Base-by-base conservation (phyloP, 2,329 filamentous ascomycete species). In the Chalaropsis thielavioides region DNA sequence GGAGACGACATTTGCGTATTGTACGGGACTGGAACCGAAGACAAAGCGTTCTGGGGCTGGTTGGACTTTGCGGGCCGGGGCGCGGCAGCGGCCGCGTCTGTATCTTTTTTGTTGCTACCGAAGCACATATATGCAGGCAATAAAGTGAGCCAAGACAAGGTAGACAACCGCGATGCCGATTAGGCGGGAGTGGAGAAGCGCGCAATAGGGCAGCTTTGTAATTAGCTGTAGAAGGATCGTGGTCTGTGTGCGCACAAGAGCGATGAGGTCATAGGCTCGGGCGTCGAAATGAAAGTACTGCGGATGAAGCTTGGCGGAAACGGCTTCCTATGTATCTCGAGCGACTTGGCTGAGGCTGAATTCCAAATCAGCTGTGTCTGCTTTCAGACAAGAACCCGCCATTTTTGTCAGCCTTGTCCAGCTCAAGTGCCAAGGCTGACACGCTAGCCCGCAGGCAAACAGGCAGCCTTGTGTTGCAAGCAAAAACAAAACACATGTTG, bases 111-210 rank as follows among this genome's bases (percentile, higher is more conserved):
- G 61, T 77, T 79, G 68, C 73, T 73, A 56, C 79, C 77, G 69
- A 81, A 81, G 71, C 80, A 82, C 80, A 82, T 81, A 13, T 22
- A 49, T 19, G 27, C 15, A 17, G 15, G 10, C 8, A 10, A 38
- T 38, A 31, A 15, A 17, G 17, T 41, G 17, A 2, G 40, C 4
- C 22, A 27, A 40, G 19, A n/a, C 35, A 44, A 40, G n/a, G 3
- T 1, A 1, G 2, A 24, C 35, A 60, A 44, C 15, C 5, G 43
- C 43, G 8, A 46, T 46, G 43, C 15, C 15, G 43, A 19, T n/a
- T 6, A 3, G 43, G 19, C 15, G n/a, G 43, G 4, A 19, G 43
- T 46, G 43, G 35, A 38, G 35, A 38, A 38, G 31, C 31, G 31
- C 31, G 31, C 31, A 6, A 31, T 31, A 6, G 31, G 3, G 31